Percentiles rank a stretch among this genome's conserved stretches.
phyloP scores from a whole-genome alignment of 768 basidiomycete species.

The Sistotremastrum niveocremeum region DNA sequence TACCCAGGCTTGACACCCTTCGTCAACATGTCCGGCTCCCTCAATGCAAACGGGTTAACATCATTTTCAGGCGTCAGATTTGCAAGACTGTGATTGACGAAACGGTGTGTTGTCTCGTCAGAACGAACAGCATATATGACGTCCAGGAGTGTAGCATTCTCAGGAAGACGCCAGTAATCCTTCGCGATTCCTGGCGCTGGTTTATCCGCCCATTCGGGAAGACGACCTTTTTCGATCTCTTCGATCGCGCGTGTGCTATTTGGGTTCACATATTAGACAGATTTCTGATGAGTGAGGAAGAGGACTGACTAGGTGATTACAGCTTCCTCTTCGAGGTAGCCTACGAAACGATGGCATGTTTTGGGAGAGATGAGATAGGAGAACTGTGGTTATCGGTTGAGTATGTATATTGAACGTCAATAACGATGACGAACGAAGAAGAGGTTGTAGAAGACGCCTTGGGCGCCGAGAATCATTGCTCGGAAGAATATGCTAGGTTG shows the following conservation, averaged over 20 bases:
- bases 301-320: conserved; percentile 71
- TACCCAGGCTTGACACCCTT: conserved; percentile 70
- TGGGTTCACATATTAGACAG: conserved; percentile 5
- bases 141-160: conserved; percentile 69
- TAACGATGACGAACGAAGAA: conserved; percentile 46
- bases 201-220: conserved; percentile 67
- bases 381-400: conserved; percentile 32
- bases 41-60: conserved; percentile 80
- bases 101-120: conserved; percentile 87
- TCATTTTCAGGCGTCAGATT: conserved; percentile 67
- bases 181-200: conserved; percentile 83
- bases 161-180: conserved; percentile 81
- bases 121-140: conserved; percentile 86
- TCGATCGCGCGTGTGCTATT: conserved; percentile 64
- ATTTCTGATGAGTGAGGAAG: conserved; percentile 1
- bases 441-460: conserved; percentile 82
- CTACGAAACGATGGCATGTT: conserved; percentile 84
- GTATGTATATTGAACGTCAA: conserved; percentile 5
- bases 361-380: conserved; percentile 66
- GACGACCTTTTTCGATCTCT: conserved; percentile 67
- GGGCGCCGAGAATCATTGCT: conserved; percentile 71
- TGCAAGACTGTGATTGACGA: conserved; percentile 92
- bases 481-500: conserved; percentile 75
- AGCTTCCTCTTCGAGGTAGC: conserved; percentile 89
- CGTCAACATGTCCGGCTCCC: conserved; percentile 75